A percentile compares a stretch with the other conserved stretches of the same genome.
These are phyloP conservation scores for Ilex aquifolium DNA, from an alignment of 257 asterid species.

Conservation along the genomic window DNA sequence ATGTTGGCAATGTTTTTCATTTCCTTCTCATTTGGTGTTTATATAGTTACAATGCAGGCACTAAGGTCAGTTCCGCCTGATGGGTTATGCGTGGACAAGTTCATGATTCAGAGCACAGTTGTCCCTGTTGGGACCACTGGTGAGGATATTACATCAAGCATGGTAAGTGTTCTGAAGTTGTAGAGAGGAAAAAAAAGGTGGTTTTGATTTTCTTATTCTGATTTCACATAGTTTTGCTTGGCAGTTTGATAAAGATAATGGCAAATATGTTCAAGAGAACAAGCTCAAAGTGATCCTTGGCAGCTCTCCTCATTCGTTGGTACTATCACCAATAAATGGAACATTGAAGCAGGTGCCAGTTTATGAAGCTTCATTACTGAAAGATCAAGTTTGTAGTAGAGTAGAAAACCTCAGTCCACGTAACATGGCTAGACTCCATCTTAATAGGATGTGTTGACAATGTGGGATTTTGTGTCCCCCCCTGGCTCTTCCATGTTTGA, in stretches of 20 bases:
- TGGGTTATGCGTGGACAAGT: constrained; percentile 43
- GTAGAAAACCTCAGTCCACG: constrained; percentile 12
- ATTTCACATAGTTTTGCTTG: constrained; percentile 5
- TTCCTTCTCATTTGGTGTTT: no score
- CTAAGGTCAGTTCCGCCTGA: constrained; percentile 31
- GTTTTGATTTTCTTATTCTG: neutral
- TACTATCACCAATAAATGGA: constrained; percentile 26
- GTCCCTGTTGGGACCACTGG: constrained; percentile 35
- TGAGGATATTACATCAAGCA: constrained; percentile 28
- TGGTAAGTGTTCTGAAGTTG: constrained; percentile 18
- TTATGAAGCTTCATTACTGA: constrained; percentile 11
- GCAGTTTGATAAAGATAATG: constrained; percentile 36
- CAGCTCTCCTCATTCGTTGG: constrained; percentile 33
- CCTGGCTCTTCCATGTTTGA: neutral
- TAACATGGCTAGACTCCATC: constrained; percentile 14
- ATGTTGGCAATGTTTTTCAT: no score
- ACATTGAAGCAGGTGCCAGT: constrained; percentile 12
- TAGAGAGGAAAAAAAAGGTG: neutral
- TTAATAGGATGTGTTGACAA: neutral
- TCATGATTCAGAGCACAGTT: constrained; percentile 34
- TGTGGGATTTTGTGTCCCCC: neutral
- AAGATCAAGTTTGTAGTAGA: constrained; percentile 15
- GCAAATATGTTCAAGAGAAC: constrained; percentile 36
- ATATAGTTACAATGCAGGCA: constrained; percentile 43
- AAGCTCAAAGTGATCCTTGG: constrained; percentile 38